A percentile compares a stretch with the other conserved stretches of the same genome.
Evolutionary conservation across 2,329 filamentous ascomycete species (phyloP).

Genomic region (Metarhizium guizhouense): DNA sequence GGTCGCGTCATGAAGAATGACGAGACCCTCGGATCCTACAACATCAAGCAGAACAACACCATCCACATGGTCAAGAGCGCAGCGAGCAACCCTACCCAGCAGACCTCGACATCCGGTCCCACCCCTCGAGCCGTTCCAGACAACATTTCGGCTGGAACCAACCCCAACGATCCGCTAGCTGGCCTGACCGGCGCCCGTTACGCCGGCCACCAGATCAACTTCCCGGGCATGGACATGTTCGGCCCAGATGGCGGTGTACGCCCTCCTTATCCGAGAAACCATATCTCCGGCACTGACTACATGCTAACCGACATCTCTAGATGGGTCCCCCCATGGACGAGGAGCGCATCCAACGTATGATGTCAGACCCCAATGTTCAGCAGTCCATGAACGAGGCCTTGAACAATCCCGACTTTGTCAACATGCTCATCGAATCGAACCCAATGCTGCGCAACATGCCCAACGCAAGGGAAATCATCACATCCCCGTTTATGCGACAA

Average conservation of each 20-base stretch:
- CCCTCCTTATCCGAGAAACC: conserved; percentile 16
- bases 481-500: conserved; percentile 77
- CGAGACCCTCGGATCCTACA: conserved; percentile 76
- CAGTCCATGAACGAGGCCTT: conserved; percentile 90
- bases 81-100: conserved; percentile 62
- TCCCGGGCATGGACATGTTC: conserved; percentile 83
- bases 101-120: conserved; percentile 30
- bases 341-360: conserved; percentile 74
- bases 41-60: conserved; percentile 93
- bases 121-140: conserved; percentile 45
- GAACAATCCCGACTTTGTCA: conserved; percentile 87
- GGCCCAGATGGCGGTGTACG: conserved; percentile 89
- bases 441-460: conserved; percentile 70
- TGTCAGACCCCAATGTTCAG: conserved; percentile 79
- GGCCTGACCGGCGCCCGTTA: conserved; percentile 88
- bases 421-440: conserved; percentile 90
- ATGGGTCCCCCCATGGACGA: conserved; percentile 82
- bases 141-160: conserved; percentile 74
- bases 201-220: conserved; percentile 73
- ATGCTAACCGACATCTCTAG: conserved; percentile 34
- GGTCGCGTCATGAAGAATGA: conserved; percentile 94
- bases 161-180: conserved; percentile 74
- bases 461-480: conserved; percentile 73
- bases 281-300: conserved; percentile 1
- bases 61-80: conserved; percentile 96